Evolutionary conservation across 1,284 basidiomycete genomes (phyloP).

Genomic region (Microbotryomycetes sp.): DNA sequence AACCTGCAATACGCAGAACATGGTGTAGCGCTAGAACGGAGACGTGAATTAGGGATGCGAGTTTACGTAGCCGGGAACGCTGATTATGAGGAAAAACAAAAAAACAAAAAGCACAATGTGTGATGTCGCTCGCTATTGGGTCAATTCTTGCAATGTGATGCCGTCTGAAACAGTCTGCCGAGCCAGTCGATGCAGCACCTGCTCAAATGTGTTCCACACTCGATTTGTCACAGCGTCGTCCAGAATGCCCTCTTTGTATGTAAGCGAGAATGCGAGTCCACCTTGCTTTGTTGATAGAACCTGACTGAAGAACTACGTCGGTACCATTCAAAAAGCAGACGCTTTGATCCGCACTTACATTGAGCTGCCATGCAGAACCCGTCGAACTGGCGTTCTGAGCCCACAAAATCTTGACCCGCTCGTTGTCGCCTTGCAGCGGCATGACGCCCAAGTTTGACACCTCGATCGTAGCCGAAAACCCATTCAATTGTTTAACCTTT

Average conservation of each 20-base stretch:
- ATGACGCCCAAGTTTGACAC: neutral
- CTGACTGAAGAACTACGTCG: too few species aligned
- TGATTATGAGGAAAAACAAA: too few species aligned
- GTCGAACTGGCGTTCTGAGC: neutral
- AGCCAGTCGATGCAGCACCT: neutral
- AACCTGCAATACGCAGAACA: too few species aligned
- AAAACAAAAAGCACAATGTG: too few species aligned
- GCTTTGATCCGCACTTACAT: too few species aligned
- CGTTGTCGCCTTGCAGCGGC: neutral
- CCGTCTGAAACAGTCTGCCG: neutral
- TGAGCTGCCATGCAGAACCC: neutral
- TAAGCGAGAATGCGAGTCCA: neutral
- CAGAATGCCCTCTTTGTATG: neutral
- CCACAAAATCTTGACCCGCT: neutral
- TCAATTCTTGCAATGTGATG: neutral
- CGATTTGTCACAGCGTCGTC: neutral
- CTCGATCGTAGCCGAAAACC: neutral
- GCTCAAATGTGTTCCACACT: neutral
- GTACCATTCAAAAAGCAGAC: too few species aligned
- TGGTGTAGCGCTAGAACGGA: too few species aligned
- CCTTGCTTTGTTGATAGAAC: neutral
- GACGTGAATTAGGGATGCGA: too few species aligned
- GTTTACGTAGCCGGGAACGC: too few species aligned
- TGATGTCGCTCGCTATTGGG: too few species aligned
- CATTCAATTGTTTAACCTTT: neutral